phyloP scores from a whole-genome alignment of 2,329 filamentous ascomycete species.

The Pseudogymnoascus sp. region DNA sequence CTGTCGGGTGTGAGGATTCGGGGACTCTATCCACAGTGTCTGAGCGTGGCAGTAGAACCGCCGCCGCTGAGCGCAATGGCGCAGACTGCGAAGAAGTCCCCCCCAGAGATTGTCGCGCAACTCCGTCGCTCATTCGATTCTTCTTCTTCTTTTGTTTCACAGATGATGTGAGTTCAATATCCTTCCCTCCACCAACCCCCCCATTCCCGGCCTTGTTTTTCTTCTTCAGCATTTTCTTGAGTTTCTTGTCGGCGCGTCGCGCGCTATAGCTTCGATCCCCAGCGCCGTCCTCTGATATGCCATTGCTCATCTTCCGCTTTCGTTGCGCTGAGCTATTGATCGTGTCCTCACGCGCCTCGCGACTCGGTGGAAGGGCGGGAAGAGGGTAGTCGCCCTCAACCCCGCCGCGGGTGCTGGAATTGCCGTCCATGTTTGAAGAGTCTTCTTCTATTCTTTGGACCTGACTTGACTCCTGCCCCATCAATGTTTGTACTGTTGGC shows the following conservation, averaged over 20 bases:
- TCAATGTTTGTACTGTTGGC: not conserved
- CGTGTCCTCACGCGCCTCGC: not conserved
- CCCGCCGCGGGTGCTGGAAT: not conserved
- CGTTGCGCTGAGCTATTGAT: not conserved
- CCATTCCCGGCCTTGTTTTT: not conserved
- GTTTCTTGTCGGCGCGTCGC: constrained; percentile 1
- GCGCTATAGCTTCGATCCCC: not conserved
- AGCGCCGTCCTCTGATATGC: not conserved
- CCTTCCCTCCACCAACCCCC: not conserved
- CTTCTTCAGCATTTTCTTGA: not conserved
- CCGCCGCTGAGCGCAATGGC: not conserved
- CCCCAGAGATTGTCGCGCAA: not conserved
- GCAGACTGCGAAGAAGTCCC: not conserved
- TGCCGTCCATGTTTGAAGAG: not conserved
- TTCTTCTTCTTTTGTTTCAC: not conserved
- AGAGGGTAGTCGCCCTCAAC: not conserved
- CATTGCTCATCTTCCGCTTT: not conserved
- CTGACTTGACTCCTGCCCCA: constrained; percentile 7
- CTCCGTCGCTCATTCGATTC: not conserved
- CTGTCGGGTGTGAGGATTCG: not conserved
- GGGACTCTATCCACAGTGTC: not conserved
- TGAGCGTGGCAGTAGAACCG: not conserved
- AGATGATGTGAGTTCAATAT: not conserved
- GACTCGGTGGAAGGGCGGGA: not conserved
- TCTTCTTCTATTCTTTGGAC: not conserved